phyloP scores from a whole-genome alignment of 208 protist genomes.

The Leishmania turanica region DNA sequence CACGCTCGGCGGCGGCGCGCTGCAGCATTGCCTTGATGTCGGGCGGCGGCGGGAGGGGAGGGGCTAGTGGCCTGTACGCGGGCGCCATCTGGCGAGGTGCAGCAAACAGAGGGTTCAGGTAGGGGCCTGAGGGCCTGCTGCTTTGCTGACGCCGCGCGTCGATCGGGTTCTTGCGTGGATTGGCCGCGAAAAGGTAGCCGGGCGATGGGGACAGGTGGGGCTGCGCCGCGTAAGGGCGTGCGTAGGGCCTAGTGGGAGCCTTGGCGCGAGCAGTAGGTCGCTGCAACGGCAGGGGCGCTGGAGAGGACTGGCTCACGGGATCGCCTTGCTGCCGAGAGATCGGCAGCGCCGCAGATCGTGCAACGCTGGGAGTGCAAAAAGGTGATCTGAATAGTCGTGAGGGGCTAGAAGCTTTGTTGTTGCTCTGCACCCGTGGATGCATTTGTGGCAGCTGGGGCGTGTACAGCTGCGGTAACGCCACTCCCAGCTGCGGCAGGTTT shows the following conservation, averaged over 20 bases:
- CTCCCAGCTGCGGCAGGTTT: background rate
- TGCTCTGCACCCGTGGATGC: conserved; percentile 13
- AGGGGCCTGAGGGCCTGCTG: conserved; percentile 7
- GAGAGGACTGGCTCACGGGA: background rate
- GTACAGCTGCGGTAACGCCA: background rate
- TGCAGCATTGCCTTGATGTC: conserved; percentile 88
- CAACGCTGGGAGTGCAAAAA: conserved; percentile 11
- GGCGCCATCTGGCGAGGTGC: conserved; percentile 25
- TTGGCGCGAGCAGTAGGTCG: conserved; percentile 8
- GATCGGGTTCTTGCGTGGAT: conserved; percentile 15
- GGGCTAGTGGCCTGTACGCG: conserved; percentile 17
- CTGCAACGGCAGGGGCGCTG: conserved; percentile 11
- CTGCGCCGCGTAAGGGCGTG: conserved; percentile 22
- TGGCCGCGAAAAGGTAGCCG: conserved; percentile 16
- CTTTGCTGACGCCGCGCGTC: conserved; percentile 13
- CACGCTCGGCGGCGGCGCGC: conserved; percentile 69
- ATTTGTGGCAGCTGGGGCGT: conserved; percentile 9
- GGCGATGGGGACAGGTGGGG: conserved; percentile 8
- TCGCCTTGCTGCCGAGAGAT: conserved; percentile 34
- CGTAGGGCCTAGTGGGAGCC: background rate
- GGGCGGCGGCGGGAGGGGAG: conserved; percentile 8
- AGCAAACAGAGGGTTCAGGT: conserved; percentile 56
- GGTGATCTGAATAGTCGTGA: background rate
- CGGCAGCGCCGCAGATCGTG: conserved; percentile 14
- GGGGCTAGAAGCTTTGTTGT: background rate